Evolutionary conservation across 2,329 filamentous ascomycete species (phyloP), one percentile per base, ranked within the genome.

Genomic region (Myriosclerotinia curreyana): DNA sequence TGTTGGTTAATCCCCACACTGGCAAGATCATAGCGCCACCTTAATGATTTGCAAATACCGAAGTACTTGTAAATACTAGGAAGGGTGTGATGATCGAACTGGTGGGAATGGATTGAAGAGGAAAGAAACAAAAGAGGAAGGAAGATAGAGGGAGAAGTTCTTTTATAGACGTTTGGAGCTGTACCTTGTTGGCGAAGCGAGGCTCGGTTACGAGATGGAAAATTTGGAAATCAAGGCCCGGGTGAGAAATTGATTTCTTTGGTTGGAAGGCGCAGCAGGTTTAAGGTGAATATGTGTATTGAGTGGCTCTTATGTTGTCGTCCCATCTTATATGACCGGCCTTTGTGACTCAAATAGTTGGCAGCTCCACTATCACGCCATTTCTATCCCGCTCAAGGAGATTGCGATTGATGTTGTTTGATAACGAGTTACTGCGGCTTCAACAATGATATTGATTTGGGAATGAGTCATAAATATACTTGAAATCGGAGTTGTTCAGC

Each of bases 91-190:
- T 42, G 52, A 42, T 42, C 12, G 8, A 55, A n/a, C 25, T 17
- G 36, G 22, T 55, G 52, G 22, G 8, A 42, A 55, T 28, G 36
- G 15, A 42, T 55, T 31, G 52, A 42, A 55, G 52, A 55, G 22
- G 22, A 9, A 55, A 55, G 9, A 31, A 55, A 42, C n/a, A 51
- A 36, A 42, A 42, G 15, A 17, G 1, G 22, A 28, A 42, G 22
- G 9, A 42, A 6, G 22, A 20, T 25, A 22, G 36, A n/a, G 15
- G 36, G 36, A 12, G 15, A 20, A n/a, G 36, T 28, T 40, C 52
- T 55, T 55, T 28, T 55, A 55, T 20, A 4, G 22, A 42, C 22
- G 17, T 6, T 15, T 40, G 5, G 8, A 28, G 4, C 25, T 5
- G 52, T 8, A 55, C 22, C 22, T 55, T 55, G 36, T 28, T 28